These are phyloP conservation scores for Candida buenavistaensis DNA, from an alignment of 1,139 yeast genomes.

Conservation along the genomic window DNA sequence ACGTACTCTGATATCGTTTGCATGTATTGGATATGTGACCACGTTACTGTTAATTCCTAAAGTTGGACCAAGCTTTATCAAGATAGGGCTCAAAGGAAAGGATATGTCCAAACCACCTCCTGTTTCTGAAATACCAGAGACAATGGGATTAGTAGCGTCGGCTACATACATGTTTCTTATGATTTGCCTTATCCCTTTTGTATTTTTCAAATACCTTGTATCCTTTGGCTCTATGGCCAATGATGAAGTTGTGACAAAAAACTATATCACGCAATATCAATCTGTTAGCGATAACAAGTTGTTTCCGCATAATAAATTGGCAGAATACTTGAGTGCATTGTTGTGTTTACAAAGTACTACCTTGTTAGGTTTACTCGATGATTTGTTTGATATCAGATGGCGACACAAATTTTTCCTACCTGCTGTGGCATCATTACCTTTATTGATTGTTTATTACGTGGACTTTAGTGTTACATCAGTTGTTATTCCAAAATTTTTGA, in stretches of 20 bases:
- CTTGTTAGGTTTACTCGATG: conserved; percentile 88
- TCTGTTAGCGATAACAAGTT: conserved; percentile 33
- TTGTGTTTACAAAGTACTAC: conserved; percentile 83
- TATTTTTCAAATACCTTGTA: conserved; percentile 79
- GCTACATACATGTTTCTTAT: conserved; percentile 76
- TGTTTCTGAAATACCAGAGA: conserved; percentile 67
- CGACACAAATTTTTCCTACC: conserved; percentile 95
- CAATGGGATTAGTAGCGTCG: conserved; percentile 88
- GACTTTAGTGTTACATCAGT: conserved; percentile 93
- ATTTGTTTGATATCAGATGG: conserved; percentile 94
- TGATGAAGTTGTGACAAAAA: conserved; percentile 32
- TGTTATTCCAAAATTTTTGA: conserved; percentile 75
- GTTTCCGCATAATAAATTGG: conserved; percentile 83
- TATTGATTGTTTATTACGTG: conserved; percentile 86
- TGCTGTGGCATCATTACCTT: conserved; percentile 89
- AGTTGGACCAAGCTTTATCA: conserved; percentile 63
- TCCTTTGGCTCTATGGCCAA: conserved; percentile 42
- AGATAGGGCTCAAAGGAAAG: conserved; percentile 78
- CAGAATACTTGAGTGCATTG: conserved; percentile 83
- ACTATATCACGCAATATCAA: conserved; percentile 38
- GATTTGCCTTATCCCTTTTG: conserved; percentile 85
- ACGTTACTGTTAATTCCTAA: conserved; percentile 66
- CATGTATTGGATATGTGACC: conserved; percentile 61
- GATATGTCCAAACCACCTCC: conserved; percentile 78
- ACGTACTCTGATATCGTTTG: conserved; percentile 62